phyloP scores from a whole-genome alignment of 2,329 filamentous ascomycete species.

The Teratosphaeria nubilosa region DNA sequence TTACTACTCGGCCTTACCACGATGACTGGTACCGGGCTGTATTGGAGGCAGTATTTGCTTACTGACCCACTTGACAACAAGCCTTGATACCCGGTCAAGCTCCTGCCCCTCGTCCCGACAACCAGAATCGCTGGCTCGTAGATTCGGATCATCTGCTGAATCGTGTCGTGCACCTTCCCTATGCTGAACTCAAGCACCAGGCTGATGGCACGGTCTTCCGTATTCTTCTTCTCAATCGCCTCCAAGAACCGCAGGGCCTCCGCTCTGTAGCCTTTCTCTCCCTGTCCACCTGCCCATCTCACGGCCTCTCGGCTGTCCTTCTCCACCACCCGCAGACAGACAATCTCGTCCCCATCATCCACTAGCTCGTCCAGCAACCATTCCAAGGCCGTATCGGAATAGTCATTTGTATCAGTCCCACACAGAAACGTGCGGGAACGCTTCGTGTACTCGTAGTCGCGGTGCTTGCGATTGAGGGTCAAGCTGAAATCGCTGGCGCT shows the following conservation, averaged over 20 bases:
- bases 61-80: slow-evolving; percentile 72
- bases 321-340: slow-evolving; percentile 80
- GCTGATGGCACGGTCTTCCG: slow-evolving; percentile 71
- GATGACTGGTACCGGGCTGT: slow-evolving; percentile 85
- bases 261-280: slow-evolving; percentile 52
- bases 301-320: slow-evolving; percentile 61
- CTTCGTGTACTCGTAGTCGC: slow-evolving; percentile 70
- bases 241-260: slow-evolving; percentile 68
- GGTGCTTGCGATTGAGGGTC: slow-evolving; percentile 76
- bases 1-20: slow-evolving; percentile 82
- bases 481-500: slow-evolving; percentile 63
- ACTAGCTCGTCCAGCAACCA: slow-evolving; percentile 89
- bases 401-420: slow-evolving; percentile 81
- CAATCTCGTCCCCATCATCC: slow-evolving; percentile 86
- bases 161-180: slow-evolving; percentile 81
- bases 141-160: slow-evolving; percentile 83
- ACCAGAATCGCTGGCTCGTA: slow-evolving; percentile 87
- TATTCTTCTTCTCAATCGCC: slow-evolving; percentile 69
- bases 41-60: slow-evolving; percentile 89
- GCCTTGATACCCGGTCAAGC: slow-evolving; percentile 75
- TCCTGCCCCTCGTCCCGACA: slow-evolving; percentile 78
- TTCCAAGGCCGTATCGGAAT: slow-evolving; percentile 83
- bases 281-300: slow-evolving; percentile 33
- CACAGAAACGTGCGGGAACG: slow-evolving; percentile 83
- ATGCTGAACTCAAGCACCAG: slow-evolving; percentile 79